Percentiles rank a stretch among this genome's conserved stretches.
These are phyloP conservation scores for Cytidiella melzeri DNA, from an alignment of 768 basidiomycete species.

Conservation along the genomic window DNA sequence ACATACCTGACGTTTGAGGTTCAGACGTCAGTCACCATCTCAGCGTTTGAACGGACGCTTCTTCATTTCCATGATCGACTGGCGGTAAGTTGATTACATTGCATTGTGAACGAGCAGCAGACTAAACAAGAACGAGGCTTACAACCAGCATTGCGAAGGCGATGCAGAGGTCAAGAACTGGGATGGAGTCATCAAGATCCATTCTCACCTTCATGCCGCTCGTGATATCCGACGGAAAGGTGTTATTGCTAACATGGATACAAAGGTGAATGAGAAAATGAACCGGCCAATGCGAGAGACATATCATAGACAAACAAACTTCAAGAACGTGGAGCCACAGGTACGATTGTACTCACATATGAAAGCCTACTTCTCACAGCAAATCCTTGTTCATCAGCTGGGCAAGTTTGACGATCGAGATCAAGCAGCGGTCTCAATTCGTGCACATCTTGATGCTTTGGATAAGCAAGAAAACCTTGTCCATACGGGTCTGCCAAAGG, in stretches of 20 bases:
- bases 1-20: slow-evolving; percentile 4
- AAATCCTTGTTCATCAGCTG: not conserved
- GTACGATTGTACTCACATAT: not conserved
- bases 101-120: not conserved
- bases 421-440: not conserved
- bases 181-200: slow-evolving; percentile 11
- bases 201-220: slow-evolving; percentile 9
- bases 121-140: not conserved
- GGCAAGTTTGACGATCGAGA: not conserved
- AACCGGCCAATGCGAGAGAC: slow-evolving; percentile 11
- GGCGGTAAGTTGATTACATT: not conserved
- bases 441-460: slow-evolving; percentile 1
- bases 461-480: not conserved
- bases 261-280: slow-evolving; percentile 9
- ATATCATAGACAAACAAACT: slow-evolving; percentile 6
- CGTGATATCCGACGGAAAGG: slow-evolving; percentile 13
- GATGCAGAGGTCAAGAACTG: slow-evolving; percentile 2
- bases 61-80: slow-evolving; percentile 1
- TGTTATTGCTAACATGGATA: slow-evolving; percentile 8
- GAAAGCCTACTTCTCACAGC: not conserved
- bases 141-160: not conserved
- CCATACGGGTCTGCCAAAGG: too few relatives aligned
- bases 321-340: slow-evolving; percentile 5
- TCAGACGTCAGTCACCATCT: slow-evolving; percentile 5
- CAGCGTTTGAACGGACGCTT: not conserved